Evolutionary conservation across 2,329 filamentous ascomycete species (phyloP), one percentile per base, ranked within the genome.

Genomic region (Hymenoscyphus repandus): DNA sequence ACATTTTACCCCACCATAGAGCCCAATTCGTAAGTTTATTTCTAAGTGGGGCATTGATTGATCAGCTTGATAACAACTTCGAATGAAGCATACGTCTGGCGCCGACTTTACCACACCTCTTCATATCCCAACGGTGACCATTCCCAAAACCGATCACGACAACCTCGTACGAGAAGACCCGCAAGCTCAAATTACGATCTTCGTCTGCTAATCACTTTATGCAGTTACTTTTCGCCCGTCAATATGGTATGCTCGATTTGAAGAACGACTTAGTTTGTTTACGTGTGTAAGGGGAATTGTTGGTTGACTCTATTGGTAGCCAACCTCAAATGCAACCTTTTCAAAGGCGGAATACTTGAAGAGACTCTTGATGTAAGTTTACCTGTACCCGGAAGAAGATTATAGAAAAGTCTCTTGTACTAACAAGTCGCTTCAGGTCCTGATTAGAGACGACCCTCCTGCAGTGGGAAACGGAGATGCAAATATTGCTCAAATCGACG

Each of bases 91-190:
- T 63, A 69, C 65, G 20, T 67, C 68, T 49, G 64, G 60, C 40
- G 42, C 54, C 32, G 66, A 72, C 49, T 64, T 66, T 47, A 62
- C 65, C 22, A 66, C 67, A 44, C 65, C 70, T 48, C 38, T 55
- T 7, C 30, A 60, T 51, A 42, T 58, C 9, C 59, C 68, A 13
- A 70, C 70, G 54, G 71, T 86, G 42, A 77, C 73, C 50, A 77
- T 89, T 49, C 70, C 77, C 34, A 80, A 75, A 61, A 65, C 69
- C 45, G 82, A 90, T 62, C 80, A 89, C 67, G 75, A 83, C 45
- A 67, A 66, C 44, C 72, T 90, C 53, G 72, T 82, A 58, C 66
- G 74, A 50, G 74, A 49, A 56, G 60, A 31, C 18, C 45, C 10
- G 17, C 42, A 34, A 36, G 30, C 2, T 20, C 34, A 17, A 43